phyloP scores from a whole-genome alignment of 2,329 filamentous ascomycete genomes.

The Stenocarpella maydis region DNA sequence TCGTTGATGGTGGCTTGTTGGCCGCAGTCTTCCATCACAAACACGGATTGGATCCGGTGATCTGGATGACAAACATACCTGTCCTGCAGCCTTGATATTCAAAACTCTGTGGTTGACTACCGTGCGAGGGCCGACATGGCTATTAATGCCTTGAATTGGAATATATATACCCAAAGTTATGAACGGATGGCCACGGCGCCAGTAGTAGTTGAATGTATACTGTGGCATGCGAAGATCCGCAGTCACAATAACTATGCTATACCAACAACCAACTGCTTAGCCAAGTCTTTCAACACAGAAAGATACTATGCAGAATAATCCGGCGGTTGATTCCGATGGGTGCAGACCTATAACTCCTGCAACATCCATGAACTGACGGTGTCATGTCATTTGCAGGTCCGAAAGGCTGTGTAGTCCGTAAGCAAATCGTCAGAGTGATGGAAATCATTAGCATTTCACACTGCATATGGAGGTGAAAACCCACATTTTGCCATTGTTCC shows the following conservation, averaged over 20 bases:
- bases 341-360: not conserved
- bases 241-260: no score
- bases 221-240: no score
- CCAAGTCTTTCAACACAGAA: not conserved
- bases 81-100: not conserved
- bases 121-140: not conserved
- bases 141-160: not conserved
- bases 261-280: no score
- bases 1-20: not conserved
- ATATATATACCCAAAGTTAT: no score
- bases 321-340: not conserved
- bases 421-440: not conserved
- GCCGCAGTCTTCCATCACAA: not conserved
- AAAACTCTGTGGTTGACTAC: not conserved
- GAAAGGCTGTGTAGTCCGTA: not conserved
- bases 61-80: not conserved
- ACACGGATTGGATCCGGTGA: no score
- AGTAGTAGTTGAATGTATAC: no score
- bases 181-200: no score
- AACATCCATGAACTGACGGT: not conserved
- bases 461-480: not conserved
- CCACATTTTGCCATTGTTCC: slow-evolving; percentile 15
- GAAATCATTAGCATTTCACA: not conserved
- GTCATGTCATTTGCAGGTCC: not conserved
- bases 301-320: no score